A percentile compares a stretch with the other conserved stretches of the same genome.
Evolutionary conservation across 164 flowering plant species (phyloP).

Genomic region (Magnolia kwangsiensis): DNA sequence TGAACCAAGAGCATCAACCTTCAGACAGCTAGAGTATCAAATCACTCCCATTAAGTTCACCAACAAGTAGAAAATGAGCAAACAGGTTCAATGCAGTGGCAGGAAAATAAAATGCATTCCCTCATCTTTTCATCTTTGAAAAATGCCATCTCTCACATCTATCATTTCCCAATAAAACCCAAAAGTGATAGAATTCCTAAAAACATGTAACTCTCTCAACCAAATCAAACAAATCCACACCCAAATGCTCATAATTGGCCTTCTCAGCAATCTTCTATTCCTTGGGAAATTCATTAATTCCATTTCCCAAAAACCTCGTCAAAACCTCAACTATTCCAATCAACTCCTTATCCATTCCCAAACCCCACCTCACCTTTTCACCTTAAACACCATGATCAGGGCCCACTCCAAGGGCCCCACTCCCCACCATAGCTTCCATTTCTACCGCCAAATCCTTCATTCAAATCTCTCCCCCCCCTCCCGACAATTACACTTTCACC

Average conservation of each 20-base stretch:
- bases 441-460: conserved; percentile 28
- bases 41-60: too few species aligned
- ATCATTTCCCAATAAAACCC: too few species aligned
- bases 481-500: conserved; percentile 54
- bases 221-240: conserved; percentile 45
- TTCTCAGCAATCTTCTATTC: conserved; percentile 25
- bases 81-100: too few species aligned
- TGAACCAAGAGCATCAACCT: too few species aligned
- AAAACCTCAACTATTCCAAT: conserved; percentile 29
- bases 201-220: conserved; percentile 23
- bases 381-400: conserved; percentile 51
- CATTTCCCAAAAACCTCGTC: conserved; percentile 28
- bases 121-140: too few species aligned
- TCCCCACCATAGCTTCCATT: conserved; percentile 36
- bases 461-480: conserved; percentile 24
- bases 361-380: conserved; percentile 30
- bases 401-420: conserved; percentile 41
- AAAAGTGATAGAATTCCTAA: conserved; percentile 9
- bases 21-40: too few species aligned
- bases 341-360: conserved; percentile 25
- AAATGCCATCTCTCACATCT: too few species aligned
- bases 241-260: conserved; percentile 35
- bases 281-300: conserved; percentile 36
- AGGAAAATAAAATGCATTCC: too few species aligned
- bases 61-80: too few species aligned